A percentile compares a stretch with the other conserved stretches of the same genome.
These are phyloP conservation scores for Elaeis guineensis DNA, from an alignment of 176 grass and related monocot genomes.

Conservation along the genomic window DNA sequence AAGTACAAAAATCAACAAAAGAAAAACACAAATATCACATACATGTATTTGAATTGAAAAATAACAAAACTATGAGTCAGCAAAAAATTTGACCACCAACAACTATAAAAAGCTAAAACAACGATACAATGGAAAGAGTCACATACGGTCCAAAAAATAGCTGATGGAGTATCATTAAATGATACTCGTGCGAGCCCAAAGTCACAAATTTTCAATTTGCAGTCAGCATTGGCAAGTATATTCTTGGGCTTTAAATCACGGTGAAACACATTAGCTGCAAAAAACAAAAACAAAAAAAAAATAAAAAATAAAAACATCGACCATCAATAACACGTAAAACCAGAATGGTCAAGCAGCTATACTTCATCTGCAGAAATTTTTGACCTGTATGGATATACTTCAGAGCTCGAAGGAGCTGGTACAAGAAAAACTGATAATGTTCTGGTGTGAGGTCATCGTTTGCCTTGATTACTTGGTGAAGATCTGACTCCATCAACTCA, in stretches of 20 bases:
- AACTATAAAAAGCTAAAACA: background rate
- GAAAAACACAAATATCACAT: background rate
- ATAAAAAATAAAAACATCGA: background rate
- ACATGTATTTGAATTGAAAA: background rate
- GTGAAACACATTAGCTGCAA: slow-evolving; percentile 13
- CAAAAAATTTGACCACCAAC: background rate
- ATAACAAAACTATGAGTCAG: background rate
- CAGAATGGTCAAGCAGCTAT: too few relatives aligned
- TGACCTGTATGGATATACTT: slow-evolving; percentile 7
- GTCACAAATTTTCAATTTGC: slow-evolving; percentile 16
- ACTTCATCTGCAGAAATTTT: too few relatives aligned
- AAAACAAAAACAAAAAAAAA: background rate
- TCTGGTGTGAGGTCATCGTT: slow-evolving; percentile 23
- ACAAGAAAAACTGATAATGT: slow-evolving; percentile 25
- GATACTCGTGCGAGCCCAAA: slow-evolving; percentile 6
- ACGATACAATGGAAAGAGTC: background rate
- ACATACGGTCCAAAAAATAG: slow-evolving; percentile 18
- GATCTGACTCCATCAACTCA: slow-evolving; percentile 18
- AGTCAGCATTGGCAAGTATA: slow-evolving; percentile 15
- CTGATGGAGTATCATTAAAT: slow-evolving; percentile 16
- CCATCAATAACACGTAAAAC: background rate
- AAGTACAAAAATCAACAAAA: background rate
- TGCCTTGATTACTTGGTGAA: slow-evolving; percentile 23
- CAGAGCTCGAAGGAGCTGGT: slow-evolving; percentile 11
- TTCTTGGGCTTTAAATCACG: slow-evolving; percentile 18